These are phyloP conservation scores for Tuber brumale DNA, from an alignment of 495 filamentous ascomycete genomes.

Conservation along the genomic window DNA sequence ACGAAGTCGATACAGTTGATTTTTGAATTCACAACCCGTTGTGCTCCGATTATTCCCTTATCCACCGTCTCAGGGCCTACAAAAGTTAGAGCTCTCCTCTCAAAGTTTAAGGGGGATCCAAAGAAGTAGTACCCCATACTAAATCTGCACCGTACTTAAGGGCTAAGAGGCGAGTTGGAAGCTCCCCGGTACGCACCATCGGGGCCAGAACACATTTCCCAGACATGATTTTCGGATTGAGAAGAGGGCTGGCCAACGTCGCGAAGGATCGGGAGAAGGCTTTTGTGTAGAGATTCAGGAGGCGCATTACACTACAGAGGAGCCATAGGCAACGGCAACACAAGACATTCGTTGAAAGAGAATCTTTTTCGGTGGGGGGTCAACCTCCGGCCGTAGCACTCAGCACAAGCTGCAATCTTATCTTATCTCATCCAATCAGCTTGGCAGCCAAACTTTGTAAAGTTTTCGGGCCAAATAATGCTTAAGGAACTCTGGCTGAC, in stretches of 20 bases:
- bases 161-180: slow-evolving; percentile 78
- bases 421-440: not conserved
- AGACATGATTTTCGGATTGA: slow-evolving; percentile 1
- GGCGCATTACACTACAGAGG: not conserved
- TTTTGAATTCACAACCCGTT: slow-evolving; percentile 63
- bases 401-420: not conserved
- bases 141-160: slow-evolving; percentile 93
- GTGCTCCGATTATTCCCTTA: slow-evolving; percentile 77
- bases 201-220: slow-evolving; percentile 90
- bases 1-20: slow-evolving; percentile 77
- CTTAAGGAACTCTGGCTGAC: too few relatives aligned
- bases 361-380: not conserved
- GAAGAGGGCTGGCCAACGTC: slow-evolving; percentile 8
- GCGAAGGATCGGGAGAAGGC: slow-evolving; percentile 13
- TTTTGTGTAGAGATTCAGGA: slow-evolving; percentile 6
- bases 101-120: slow-evolving; percentile 3
- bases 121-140: slow-evolving; percentile 65
- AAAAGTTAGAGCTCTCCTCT: slow-evolving; percentile 16
- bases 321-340: not conserved
- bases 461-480: not conserved
- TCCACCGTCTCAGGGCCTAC: slow-evolving; percentile 88
- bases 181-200: slow-evolving; percentile 93
- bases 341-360: not conserved
- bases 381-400: not conserved
- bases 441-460: not conserved